phyloP scores from a whole-genome alignment of 2,329 filamentous ascomycete species.

The Cordyceps cateniannulata region DNA sequence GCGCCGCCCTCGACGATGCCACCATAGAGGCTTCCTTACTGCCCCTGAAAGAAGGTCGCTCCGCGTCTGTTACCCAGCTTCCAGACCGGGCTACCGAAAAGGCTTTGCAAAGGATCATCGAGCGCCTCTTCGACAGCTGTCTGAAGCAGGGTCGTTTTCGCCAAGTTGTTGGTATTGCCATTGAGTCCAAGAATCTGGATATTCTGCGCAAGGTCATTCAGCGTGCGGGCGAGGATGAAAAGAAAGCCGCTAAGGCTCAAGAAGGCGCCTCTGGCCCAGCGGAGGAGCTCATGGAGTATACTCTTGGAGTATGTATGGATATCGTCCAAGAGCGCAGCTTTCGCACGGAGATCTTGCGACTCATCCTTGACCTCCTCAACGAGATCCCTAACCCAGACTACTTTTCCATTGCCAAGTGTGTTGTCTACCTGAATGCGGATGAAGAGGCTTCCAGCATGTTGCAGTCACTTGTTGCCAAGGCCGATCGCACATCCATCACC shows the following conservation, averaged over 20 bases:
- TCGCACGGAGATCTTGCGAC: conserved; percentile 73
- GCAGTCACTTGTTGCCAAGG: conserved; percentile 70
- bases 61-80: conserved; percentile 58
- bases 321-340: conserved; percentile 90
- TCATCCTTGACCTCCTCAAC: conserved; percentile 93
- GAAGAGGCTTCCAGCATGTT: conserved; percentile 85
- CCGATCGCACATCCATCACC: conserved; percentile 70
- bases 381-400: conserved; percentile 91
- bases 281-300: conserved; percentile 95
- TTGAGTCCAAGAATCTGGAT: conserved; percentile 88
- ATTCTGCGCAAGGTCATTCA: conserved; percentile 82
- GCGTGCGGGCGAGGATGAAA: conserved; percentile 81
- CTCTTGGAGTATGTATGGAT: conserved; percentile 93
- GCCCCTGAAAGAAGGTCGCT: conserved; percentile 47
- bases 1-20: conserved; percentile 61
- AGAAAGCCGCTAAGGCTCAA: conserved; percentile 49
- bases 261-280: conserved; percentile 53
- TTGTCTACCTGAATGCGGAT: conserved; percentile 90
- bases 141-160: conserved; percentile 80
- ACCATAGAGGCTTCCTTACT: conserved; percentile 54
- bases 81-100: conserved; percentile 66
- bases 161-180: conserved; percentile 93
- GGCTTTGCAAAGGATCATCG: conserved; percentile 76
- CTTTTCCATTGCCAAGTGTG: conserved; percentile 96
- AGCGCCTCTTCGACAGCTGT: conserved; percentile 86